Evolutionary conservation across 108 stramenopile species (phyloP).

Genomic region (Fragilaria radians): DNA sequence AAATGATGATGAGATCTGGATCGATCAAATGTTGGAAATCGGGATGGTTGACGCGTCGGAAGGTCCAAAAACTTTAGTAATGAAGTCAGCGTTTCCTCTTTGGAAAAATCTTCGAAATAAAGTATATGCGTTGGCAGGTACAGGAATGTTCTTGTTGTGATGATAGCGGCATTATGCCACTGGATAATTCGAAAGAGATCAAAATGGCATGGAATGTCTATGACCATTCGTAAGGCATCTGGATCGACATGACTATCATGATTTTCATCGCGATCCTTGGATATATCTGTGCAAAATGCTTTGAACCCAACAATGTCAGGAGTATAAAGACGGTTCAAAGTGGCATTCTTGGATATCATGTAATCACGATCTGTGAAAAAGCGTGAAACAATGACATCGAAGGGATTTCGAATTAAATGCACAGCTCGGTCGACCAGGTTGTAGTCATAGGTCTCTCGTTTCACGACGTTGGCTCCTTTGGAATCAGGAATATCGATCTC

Average conservation of each 20-base stretch:
- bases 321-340: conserved; percentile 11
- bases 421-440: conserved; percentile 22
- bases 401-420: conserved; percentile 64
- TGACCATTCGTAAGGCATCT: conserved; percentile 10
- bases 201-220: conserved; percentile 46
- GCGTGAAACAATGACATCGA: conserved; percentile 60
- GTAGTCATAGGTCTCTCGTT: conserved; percentile 6
- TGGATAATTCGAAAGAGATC: conserved; percentile 58
- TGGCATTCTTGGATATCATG: conserved; percentile 1
- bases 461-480: conserved; percentile 4
- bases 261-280: conserved; percentile 13
- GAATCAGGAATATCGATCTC: conserved; percentile 9
- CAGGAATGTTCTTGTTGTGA: not conserved
- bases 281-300: conserved; percentile 42
- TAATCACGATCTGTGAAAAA: conserved; percentile 37
- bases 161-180: conserved; percentile 53
- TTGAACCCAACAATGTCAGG: conserved; percentile 39
- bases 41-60: conserved; percentile 11
- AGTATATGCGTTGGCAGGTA: conserved; percentile 38
- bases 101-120: conserved; percentile 55
- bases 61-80: conserved; percentile 45
- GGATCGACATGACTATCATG: conserved; percentile 10
- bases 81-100: conserved; percentile 22
- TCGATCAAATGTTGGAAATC: conserved; percentile 23
- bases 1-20: conserved; percentile 40